Base-by-base conservation (phyloP, 225 moss, liverwort and hornwort species). In the Physcomitrellopsis africana region DNA sequence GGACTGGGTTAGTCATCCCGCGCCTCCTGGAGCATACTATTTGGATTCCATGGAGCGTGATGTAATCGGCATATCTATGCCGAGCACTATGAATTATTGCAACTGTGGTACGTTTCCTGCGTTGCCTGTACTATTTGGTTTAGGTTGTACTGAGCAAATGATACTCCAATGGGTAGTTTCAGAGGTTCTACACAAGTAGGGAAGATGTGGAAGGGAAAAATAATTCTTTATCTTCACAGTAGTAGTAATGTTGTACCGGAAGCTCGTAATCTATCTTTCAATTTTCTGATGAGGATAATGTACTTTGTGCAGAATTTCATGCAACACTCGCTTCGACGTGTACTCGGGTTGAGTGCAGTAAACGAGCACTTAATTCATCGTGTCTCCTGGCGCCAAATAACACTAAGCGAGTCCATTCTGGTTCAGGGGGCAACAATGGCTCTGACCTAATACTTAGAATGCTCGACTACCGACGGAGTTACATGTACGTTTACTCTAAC, bases 1-100 rank as follows among this genome's bases (percentile, higher is more conserved):
- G 6, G 0, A 20, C 14, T 10, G 2, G 22, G 0, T 3, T 51
- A 49, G 0, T 12, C 0, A 1, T 16, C 6, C 0, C 42, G 0
- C 7, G 32, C 7, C 32, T 8, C 1, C 3, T 22, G 52, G 42
- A 5, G 0, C 37, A 5, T 14, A 13, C 0, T 0, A 13, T 37
- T 9, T 1, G 20, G 63, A 42, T 12, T 10, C 3, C 5, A 0
- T 9, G 16, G 7, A 0, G 51, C 51, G 60, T 13, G 32, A 60
- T 41, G 61, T 32, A 0, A 0, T 41, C 10, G 3, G 51, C 14
- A 0, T 0, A 52, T 17, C 51, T 59, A 16, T 51, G 9, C 1
- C 15, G 8, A 32, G 17, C 15, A 9, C 1, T 7, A 32, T 16
- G 32, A 17, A 8, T 60, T 60, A 7, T 3, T 5, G 16, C 52